Conservation (phyloP, 192 early-diverging fungal genomes). For the Coemansia sp. region DNA sequence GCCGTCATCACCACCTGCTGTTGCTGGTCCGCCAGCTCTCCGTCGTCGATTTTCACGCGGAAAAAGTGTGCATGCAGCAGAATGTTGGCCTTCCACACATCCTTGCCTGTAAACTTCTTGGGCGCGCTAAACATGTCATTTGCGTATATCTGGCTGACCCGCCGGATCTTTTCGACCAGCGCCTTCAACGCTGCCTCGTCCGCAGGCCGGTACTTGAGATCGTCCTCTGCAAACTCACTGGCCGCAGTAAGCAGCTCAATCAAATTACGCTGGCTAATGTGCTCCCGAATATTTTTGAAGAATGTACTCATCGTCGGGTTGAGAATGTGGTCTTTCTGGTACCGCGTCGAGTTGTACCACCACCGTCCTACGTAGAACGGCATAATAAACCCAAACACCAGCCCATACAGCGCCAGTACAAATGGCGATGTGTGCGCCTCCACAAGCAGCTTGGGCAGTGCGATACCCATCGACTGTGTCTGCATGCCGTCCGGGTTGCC, state of each 20-base stretch:
- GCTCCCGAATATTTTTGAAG: slow-evolving; percentile 87
- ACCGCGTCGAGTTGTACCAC: slow-evolving; percentile 90
- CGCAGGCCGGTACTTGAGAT: slow-evolving; percentile 45
- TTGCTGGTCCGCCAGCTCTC: slow-evolving; percentile 54
- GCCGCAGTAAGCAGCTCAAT: slow-evolving; percentile 74
- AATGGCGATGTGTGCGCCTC: slow-evolving; percentile 79
- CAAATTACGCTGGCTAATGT: slow-evolving; percentile 61
- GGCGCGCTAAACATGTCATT: slow-evolving; percentile 43
- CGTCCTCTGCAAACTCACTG: slow-evolving; percentile 63
- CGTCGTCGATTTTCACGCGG: slow-evolving; percentile 62
- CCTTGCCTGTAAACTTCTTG: slow-evolving; percentile 47
- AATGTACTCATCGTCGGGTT: slow-evolving; percentile 86
- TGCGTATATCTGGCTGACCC: slow-evolving; percentile 35
- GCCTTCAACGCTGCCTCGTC: slow-evolving; percentile 54
- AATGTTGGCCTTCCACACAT: slow-evolving; percentile 65
- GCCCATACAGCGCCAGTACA: slow-evolving; percentile 81
- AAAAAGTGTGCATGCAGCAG: slow-evolving; percentile 84
- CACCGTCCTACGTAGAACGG: slow-evolving; percentile 88
- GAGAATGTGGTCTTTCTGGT: slow-evolving; percentile 87
- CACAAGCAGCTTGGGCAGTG: slow-evolving; percentile 87
- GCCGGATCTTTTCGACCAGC: slow-evolving; percentile 36
- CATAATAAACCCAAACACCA: slow-evolving; percentile 84
- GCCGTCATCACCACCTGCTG: slow-evolving; percentile 70
- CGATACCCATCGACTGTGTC: slow-evolving; percentile 87
- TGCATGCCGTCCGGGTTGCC: slow-evolving; percentile 98